Conservation (phyloP, 305 asterid genomes). For the Solanum chacoense region DNA sequence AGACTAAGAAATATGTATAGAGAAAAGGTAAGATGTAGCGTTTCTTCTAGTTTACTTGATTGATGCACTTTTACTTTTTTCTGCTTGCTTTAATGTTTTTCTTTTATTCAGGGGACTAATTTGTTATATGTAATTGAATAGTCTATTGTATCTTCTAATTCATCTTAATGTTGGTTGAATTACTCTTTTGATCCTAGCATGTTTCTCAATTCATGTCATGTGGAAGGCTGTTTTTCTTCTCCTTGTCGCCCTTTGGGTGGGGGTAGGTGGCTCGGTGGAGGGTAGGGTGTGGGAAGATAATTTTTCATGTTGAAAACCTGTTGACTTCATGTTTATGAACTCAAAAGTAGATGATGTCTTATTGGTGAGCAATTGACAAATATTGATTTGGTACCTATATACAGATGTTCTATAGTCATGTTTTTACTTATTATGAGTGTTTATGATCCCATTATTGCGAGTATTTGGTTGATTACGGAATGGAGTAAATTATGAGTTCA, state of each 20-base stretch:
- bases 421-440: not conserved
- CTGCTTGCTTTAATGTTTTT: not conserved
- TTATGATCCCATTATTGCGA: not conserved
- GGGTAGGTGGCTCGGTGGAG: not conserved
- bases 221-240: not conserved
- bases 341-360: not conserved
- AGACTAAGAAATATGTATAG: slow-evolving; percentile 2
- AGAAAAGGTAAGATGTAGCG: not conserved
- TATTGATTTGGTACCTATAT: not conserved
- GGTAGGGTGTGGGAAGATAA: not conserved
- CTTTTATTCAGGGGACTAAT: not conserved
- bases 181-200: not conserved
- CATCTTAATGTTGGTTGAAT: not conserved
- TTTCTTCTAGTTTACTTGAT: not conserved
- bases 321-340: not conserved
- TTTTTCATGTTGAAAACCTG: not conserved
- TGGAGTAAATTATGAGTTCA: not conserved
- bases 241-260: not conserved
- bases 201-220: not conserved
- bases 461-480: not conserved
- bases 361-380: not conserved
- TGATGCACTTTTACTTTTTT: not conserved
- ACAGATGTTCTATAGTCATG: not conserved
- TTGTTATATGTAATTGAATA: not conserved
- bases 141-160: not conserved